A percentile compares a stretch with the other conserved stretches of the same genome.
phyloP scores from a whole-genome alignment of 192 early-diverging fungal genomes.

The Chytriomyces confervae region DNA sequence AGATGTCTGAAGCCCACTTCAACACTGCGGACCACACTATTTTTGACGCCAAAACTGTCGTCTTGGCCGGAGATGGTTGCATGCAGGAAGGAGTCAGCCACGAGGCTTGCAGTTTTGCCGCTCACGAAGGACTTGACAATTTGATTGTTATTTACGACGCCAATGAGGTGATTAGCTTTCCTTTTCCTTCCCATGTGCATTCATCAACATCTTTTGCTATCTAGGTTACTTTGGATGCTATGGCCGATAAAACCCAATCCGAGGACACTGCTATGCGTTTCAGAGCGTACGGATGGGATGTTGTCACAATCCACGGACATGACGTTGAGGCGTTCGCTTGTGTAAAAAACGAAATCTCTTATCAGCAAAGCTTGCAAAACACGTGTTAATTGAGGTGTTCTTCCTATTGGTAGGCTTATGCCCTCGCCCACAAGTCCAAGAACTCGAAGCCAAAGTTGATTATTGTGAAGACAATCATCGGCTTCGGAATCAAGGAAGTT shows the following conservation, averaged over 20 bases:
- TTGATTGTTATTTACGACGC: slow-evolving; percentile 95
- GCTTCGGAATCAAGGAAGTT: slow-evolving; percentile 82
- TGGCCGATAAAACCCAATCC: slow-evolving; percentile 27
- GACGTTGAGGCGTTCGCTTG: slow-evolving; percentile 33
- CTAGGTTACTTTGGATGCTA: slow-evolving; percentile 92
- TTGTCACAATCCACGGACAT: slow-evolving; percentile 29
- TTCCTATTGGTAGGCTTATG: slow-evolving; percentile 63
- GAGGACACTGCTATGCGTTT: slow-evolving; percentile 68
- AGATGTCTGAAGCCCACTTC: slow-evolving; percentile 87
- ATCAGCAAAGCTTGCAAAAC: not conserved
- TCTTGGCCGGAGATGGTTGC: slow-evolving; percentile 93
- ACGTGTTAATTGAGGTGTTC: not conserved
- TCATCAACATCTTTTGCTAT: not conserved
- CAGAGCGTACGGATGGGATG: slow-evolving; percentile 88
- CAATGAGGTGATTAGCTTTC: slow-evolving; percentile 58
- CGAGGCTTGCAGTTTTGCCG: slow-evolving; percentile 92
- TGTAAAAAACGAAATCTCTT: not conserved
- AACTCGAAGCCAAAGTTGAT: slow-evolving; percentile 63
- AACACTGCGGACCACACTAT: slow-evolving; percentile 87
- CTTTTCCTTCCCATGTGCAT: not conserved
- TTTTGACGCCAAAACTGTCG: slow-evolving; percentile 85
- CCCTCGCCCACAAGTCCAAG: slow-evolving; percentile 85
- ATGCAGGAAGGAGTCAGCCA: slow-evolving; percentile 96
- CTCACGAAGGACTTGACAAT: slow-evolving; percentile 88
- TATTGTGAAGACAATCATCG: slow-evolving; percentile 81